Base-by-base conservation (phyloP, 1,139 yeast species). In the Blastobotrys raffinosifermentans region DNA sequence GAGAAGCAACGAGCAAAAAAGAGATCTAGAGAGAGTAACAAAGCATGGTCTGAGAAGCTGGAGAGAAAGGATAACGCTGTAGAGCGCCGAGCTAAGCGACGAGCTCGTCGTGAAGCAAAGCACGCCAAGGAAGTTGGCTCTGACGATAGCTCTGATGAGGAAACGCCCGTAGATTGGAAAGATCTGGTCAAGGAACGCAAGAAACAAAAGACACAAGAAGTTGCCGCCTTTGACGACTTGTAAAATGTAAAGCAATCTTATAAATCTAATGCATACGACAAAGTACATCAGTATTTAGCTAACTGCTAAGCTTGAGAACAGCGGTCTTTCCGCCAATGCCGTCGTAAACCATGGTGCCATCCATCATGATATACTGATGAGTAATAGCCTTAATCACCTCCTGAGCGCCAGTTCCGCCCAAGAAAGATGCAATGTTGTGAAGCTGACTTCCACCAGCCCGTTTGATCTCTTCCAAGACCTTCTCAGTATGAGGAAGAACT, bases 321-420 rank as follows among this genome's bases (percentile, higher is more conserved):
- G 66, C 69, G 39, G 77, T 69, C 23, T 64, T 62, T 15, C 81
- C 71, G 17, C 63, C 57, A 6, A 78, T 65, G 2, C 91, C 94
- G 55, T 85, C 89, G 55, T 74, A 83, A 0, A 80, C 68, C 37
- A 77, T 66, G 15, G 78, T 60, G 48, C 83, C 80, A 45, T 80
- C 79, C 32, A 83, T 54, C 1, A 94, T 89, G 4, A 78, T 67
- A 49, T 81, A 85, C 56, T 86, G 95, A 32, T 73, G 72, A 2
- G 94, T 73, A 10, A 80, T 57, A 2, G 80, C 51, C 60, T 64
- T 55, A 27, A 55, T 43, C 8, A 45, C 43, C 53, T 86, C 96
- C 54, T 86, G 94, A 13, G 86, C 77, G 0, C 76, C 84, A 8
- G 84, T 62, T 0, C 94, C 95, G 3, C 94, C 95, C 49, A 83